Base-by-base conservation (phyloP, 2,329 filamentous ascomycete species). In the Botrytis sinoallii region DNA sequence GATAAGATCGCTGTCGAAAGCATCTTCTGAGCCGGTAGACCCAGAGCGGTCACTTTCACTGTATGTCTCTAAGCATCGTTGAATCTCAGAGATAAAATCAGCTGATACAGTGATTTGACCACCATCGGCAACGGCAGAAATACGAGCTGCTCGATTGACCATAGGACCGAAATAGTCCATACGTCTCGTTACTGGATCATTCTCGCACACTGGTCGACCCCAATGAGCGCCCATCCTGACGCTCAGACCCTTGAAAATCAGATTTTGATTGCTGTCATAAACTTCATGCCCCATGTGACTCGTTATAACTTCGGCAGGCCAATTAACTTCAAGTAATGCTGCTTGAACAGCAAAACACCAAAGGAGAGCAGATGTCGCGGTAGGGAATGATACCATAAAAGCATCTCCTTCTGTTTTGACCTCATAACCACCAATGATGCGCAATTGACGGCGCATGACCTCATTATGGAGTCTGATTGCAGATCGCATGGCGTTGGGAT, bases 131-230 rank as follows among this genome's bases (percentile, higher is more conserved):
- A 97, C 95, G 35, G 93, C 92, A 10, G 94, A 96, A 77, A 99
- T 97, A 84, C 96, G 92, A 25, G 96, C 92, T 0, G 96, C 94
- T 80, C 97, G 95, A 84, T 99, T 99, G 80, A 99, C 96, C 94
- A 99, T 99, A 22, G 96, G 96, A 0, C 96, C 96, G 81, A 98
- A 99, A 84, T 99, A 99, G 80, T 99, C 96, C 96, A 99, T 99
- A 76, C 96, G 94, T 74, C 95, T 92, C 1, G 96, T 99, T 68
- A 99, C 95, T 0, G 96, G 96, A 82, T 99, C 96, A 67, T 92
- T 92, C 83, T 99, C 96, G 81, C 94, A 97, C 79, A 99, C 94
- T 9, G 95, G 96, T 74, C 93, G 91, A 77, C 96, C 96, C 89
- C 92, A 99, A 82, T 99, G 96, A 75, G 97, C 94, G 79, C 96